These are phyloP conservation scores for Neocallimastix lanati DNA, from an alignment of 192 early-diverging fungal species.

Conservation along the genomic window DNA sequence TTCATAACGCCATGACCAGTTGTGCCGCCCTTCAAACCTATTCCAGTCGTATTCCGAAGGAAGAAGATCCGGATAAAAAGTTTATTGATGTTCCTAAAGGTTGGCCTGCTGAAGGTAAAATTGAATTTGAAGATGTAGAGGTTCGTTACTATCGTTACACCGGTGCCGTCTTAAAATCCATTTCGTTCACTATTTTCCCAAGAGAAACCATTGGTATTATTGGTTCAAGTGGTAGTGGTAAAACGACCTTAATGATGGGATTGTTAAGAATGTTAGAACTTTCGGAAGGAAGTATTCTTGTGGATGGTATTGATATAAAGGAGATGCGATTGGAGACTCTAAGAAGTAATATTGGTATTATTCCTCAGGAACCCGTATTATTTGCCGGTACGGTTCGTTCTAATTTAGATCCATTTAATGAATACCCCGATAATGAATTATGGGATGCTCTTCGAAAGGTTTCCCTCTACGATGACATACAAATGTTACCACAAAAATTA, in stretches of 20 bases:
- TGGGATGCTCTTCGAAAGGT: conserved; percentile 41
- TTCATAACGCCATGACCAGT: conserved; percentile 32
- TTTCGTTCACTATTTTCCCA: conserved; percentile 12
- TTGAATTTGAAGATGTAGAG: conserved; percentile 47
- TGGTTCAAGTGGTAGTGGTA: conserved; percentile 17
- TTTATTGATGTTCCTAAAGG: not conserved
- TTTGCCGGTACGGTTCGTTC: conserved; percentile 62
- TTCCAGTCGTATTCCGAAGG: conserved; percentile 20
- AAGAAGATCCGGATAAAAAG: conserved; percentile 21
- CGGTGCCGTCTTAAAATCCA: conserved; percentile 23
- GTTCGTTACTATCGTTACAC: conserved; percentile 44
- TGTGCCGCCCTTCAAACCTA: conserved; percentile 29
- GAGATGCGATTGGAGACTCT: conserved; percentile 26
- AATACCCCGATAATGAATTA: conserved; percentile 39
- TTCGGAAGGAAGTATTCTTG: conserved; percentile 27
- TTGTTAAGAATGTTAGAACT: conserved; percentile 31
- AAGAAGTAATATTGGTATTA: conserved; percentile 55
- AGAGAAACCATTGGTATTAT: conserved; percentile 36
- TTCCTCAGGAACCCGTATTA: conserved; percentile 67
- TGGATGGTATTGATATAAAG: conserved; percentile 56
- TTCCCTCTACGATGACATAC: conserved; percentile 10
- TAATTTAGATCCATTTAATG: conserved; percentile 68
- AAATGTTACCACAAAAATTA: not conserved
- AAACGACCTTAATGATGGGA: conserved; percentile 10
- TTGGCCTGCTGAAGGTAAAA: conserved; percentile 13